Percentiles rank a stretch among this genome's conserved stretches.
These are phyloP conservation scores for Schizochytrium sp. DNA, from an alignment of 108 stramenopile species.

Conservation along the genomic window DNA sequence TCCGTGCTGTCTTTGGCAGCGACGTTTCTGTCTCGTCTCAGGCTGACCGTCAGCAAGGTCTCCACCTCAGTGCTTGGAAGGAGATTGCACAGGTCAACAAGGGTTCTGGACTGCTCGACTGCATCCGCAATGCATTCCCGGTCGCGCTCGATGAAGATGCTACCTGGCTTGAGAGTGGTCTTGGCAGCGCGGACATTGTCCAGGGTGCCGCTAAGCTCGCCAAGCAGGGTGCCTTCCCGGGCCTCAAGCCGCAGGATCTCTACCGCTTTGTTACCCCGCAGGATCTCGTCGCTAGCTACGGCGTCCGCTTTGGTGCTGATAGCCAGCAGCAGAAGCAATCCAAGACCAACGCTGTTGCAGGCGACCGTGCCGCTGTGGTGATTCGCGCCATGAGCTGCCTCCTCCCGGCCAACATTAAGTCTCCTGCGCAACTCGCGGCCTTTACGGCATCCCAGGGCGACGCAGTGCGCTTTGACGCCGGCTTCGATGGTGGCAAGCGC, in stretches of 20 bases:
- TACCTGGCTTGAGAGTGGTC: slow-evolving; percentile 51
- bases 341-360: neutral
- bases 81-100: neutral
- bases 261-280: slow-evolving; percentile 50
- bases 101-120: neutral
- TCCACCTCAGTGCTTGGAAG: slow-evolving; percentile 4
- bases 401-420: slow-evolving; percentile 35
- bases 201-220: slow-evolving; percentile 25
- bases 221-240: neutral
- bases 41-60: slow-evolving; percentile 1
- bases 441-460: slow-evolving; percentile 54
- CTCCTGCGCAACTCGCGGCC: slow-evolving; percentile 22
- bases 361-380: slow-evolving; percentile 1
- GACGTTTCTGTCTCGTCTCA: neutral
- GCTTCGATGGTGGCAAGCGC: slow-evolving; percentile 50
- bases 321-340: neutral
- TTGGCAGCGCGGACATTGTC: slow-evolving; percentile 32
- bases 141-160: slow-evolving; percentile 1
- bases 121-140: slow-evolving; percentile 6
- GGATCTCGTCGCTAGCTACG: neutral
- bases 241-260: slow-evolving; percentile 37
- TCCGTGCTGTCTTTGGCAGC: neutral
- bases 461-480: slow-evolving; percentile 49
- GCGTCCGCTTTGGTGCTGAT: neutral
- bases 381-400: slow-evolving; percentile 60